Evolutionary conservation across 2,329 filamentous ascomycete species (phyloP).

Genomic region (Fusarium lyarnte): DNA sequence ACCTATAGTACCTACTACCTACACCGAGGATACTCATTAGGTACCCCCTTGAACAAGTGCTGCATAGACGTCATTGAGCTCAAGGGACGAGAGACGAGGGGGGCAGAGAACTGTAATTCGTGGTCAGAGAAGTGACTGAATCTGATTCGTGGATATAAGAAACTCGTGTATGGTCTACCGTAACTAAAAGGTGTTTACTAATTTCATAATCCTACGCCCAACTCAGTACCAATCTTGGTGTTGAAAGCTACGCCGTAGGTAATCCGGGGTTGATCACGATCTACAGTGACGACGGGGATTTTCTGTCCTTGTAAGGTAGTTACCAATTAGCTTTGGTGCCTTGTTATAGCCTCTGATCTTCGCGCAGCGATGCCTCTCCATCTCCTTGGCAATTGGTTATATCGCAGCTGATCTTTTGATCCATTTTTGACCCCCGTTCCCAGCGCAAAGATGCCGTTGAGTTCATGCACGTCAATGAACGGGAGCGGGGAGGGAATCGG

Average conservation of each 20-base stretch:
- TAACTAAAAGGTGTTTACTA: not conserved
- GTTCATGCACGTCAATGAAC: not conserved
- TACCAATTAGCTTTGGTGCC: conserved; percentile 25
- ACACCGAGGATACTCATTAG: not conserved
- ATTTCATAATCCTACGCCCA: not conserved
- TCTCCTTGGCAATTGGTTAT: not conserved
- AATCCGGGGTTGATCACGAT: conserved; percentile 28
- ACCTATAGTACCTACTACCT: not conserved
- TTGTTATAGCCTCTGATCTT: conserved; percentile 21
- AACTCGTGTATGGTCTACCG: not conserved
- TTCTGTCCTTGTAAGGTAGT: not conserved
- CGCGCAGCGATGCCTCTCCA: not conserved
- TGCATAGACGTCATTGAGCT: conserved; percentile 13
- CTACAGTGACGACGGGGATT: conserved; percentile 8
- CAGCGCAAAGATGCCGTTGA: too few relatives aligned
- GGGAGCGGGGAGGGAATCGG: conserved; percentile 1
- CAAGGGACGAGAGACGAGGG: not conserved
- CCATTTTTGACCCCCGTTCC: not conserved
- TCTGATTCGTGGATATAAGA: not conserved
- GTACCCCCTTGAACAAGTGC: not conserved
- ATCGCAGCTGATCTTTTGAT: not conserved
- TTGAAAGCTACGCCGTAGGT: not conserved
- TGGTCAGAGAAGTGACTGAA: not conserved
- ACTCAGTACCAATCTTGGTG: not conserved
- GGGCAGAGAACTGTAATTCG: not conserved